Base-by-base conservation (phyloP, 2,329 filamentous ascomycete species). In the Xylaria sp. region DNA sequence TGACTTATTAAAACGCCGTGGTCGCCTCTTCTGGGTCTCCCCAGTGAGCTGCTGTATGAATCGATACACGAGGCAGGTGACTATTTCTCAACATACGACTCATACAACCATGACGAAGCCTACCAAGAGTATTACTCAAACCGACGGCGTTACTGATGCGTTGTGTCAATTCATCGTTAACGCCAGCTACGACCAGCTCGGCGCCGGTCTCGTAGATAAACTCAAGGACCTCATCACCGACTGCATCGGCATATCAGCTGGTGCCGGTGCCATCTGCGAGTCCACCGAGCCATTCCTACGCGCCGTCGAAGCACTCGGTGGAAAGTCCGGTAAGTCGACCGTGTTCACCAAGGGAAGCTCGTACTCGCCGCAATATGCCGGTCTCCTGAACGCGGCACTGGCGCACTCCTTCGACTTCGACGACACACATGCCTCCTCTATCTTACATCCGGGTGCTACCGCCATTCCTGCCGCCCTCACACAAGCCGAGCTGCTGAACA, bases 371-470 rank as follows among this genome's bases (percentile, higher is more conserved):
- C 75, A 76, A 19, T 75, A 74, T 52, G 76, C 76, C 1, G 74
- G 70, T 0, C 67, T 78, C 9, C 62, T 78, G 19, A 78, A 78
- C 57, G 76, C 74, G 3, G 70, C 75, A 0, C 72, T 78, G 42
- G 73, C 73, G 7, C 77, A 79, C 65, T 74, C 73, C 2, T 68
- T 77, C 54, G 76, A 78, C 63, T 78, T 78, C 63, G 76, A 78
- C 64, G 76, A 79, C 63, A 79, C 76, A 2, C 74, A 76, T 59
- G 75, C 75, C 2, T 64, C 69, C 2, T 75, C 74, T 1, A 74
- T 75, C 13, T 66, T 78, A 13, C 76, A 79, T 61, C 71, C 75
- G 0, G 76, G 76, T 34, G 72, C 75, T 0, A 75, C 75, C 0
- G 68, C 75, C 13, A 74, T 76, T 6, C 71, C 74, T 0, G 75